Evolutionary conservation across 1,284 basidiomycete species (phyloP).

Genomic region (Boletus hoseneyae): DNA sequence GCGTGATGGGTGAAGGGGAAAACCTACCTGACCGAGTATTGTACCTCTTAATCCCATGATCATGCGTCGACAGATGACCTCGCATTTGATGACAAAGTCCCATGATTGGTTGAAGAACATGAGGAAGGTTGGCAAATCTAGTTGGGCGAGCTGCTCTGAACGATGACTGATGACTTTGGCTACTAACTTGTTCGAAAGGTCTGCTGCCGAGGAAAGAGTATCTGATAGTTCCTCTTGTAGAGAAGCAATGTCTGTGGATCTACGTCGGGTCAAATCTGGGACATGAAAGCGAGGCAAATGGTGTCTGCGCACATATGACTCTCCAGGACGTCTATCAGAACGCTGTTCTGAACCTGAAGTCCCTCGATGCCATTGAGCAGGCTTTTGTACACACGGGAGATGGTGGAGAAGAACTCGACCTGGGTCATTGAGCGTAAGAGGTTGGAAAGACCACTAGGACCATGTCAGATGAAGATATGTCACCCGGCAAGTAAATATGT

Average conservation of each 20-base stretch:
- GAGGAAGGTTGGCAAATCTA: slow-evolving; percentile 76
- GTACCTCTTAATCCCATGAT: slow-evolving; percentile 87
- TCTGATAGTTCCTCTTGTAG: slow-evolving; percentile 65
- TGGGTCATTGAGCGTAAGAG: slow-evolving; percentile 70
- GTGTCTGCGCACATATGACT: slow-evolving; percentile 39
- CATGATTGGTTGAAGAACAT: slow-evolving; percentile 83
- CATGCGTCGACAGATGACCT: slow-evolving; percentile 84
- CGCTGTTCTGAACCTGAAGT: slow-evolving; percentile 61
- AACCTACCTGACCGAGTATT: slow-evolving; percentile 69
- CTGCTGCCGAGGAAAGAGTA: slow-evolving; percentile 75
- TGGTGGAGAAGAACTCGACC: slow-evolving; percentile 61
- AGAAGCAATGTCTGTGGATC: slow-evolving; percentile 42
- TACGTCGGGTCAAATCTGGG: slow-evolving; percentile 13
- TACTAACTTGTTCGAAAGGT: slow-evolving; percentile 78
- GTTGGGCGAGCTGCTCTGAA: slow-evolving; percentile 71
- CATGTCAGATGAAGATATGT: slow-evolving; percentile 11
- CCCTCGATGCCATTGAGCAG: slow-evolving; percentile 73
- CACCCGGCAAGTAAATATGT: slow-evolving; percentile 1
- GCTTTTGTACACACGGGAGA: slow-evolving; percentile 61
- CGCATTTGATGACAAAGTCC: slow-evolving; percentile 86
- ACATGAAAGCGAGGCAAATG: slow-evolving; percentile 1
- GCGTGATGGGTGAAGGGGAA: not conserved
- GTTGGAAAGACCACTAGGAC: slow-evolving; percentile 47
- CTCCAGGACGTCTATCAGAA: slow-evolving; percentile 62
- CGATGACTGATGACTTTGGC: slow-evolving; percentile 78